A percentile compares a stretch with the other conserved stretches of the same genome.
Conservation (phyloP, 2,329 filamentous ascomycete species). For the Cercospora sp. region DNA sequence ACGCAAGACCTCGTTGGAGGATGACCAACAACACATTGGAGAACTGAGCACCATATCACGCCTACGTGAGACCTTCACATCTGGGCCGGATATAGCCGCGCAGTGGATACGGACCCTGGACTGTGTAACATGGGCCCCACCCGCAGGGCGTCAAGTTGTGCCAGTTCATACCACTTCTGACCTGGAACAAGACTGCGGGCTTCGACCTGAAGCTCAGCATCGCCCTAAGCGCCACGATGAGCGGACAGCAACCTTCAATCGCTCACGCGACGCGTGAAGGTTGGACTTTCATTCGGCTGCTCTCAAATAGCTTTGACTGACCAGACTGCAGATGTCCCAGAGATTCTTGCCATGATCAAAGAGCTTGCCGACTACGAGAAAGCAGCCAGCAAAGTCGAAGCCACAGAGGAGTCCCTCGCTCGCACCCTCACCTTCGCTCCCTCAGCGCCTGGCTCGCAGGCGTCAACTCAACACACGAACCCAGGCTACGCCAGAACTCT, state of each 20-base stretch:
- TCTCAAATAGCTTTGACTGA: background rate
- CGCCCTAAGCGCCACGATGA: background rate
- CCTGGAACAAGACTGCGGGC: background rate
- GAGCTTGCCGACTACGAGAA: constrained; percentile 89
- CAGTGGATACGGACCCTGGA: constrained; percentile 3
- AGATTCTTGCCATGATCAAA: constrained; percentile 78
- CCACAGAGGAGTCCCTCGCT: constrained; percentile 71
- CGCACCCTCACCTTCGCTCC: constrained; percentile 76
- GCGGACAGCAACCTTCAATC: constrained; percentile 40
- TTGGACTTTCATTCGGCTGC: constrained; percentile 1
- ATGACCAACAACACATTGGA: background rate
- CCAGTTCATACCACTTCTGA: background rate
- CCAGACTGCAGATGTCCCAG: constrained; percentile 65
- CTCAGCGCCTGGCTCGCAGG: constrained; percentile 30
- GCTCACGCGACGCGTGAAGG: constrained; percentile 59
- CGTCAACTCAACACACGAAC: constrained; percentile 41
- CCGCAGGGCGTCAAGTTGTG: constrained; percentile 44
- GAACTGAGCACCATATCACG: background rate
- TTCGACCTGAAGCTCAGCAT: background rate
- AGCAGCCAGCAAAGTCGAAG: constrained; percentile 69
- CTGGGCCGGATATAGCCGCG: background rate
- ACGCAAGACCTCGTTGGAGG: background rate
- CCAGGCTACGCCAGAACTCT: constrained; percentile 73
- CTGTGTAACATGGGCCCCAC: background rate
- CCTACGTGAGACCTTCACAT: background rate